These are phyloP conservation scores for Eucalyptus camaldulensis DNA, from an alignment of 345 rosid species.

Conservation along the genomic window DNA sequence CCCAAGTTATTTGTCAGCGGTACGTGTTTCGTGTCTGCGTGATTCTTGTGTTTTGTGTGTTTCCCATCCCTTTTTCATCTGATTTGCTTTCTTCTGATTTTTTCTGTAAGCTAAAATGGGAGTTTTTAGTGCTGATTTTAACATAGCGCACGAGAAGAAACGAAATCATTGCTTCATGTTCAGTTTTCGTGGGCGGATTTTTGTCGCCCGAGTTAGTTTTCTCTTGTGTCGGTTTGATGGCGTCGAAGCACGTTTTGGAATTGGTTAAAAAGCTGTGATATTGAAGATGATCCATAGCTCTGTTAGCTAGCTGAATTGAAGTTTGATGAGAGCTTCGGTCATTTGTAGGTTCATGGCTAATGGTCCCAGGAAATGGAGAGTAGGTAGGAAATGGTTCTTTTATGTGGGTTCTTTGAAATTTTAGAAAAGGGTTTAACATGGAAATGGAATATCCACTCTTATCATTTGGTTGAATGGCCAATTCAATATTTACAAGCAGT, in stretches of 20 bases:
- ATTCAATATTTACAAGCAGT: not conserved
- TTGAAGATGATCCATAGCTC: not conserved
- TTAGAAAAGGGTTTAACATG: not conserved
- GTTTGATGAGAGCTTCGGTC: not conserved
- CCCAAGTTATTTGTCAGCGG: conserved; percentile 85
- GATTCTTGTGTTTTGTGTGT: not conserved
- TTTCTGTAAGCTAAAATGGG: not conserved
- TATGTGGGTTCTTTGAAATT: not conserved
- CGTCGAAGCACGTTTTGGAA: not conserved
- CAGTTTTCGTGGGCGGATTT: not conserved
- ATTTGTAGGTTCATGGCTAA: not conserved
- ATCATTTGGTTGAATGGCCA: not conserved
- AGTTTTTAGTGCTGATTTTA: not conserved
- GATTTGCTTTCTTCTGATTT: not conserved
- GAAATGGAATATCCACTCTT: not conserved
- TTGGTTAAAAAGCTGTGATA: not conserved
- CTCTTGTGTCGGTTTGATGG: not conserved
- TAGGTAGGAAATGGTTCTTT: not conserved
- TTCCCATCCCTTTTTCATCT: not conserved
- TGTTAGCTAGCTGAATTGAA: not conserved
- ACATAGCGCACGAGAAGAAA: not conserved
- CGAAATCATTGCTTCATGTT: not conserved
- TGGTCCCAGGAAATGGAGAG: not conserved
- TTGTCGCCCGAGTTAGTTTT: not conserved
- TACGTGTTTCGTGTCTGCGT: not conserved